Conservation (phyloP, 2,329 filamentous ascomycete species). For the Ceratocystis cubensis region DNA sequence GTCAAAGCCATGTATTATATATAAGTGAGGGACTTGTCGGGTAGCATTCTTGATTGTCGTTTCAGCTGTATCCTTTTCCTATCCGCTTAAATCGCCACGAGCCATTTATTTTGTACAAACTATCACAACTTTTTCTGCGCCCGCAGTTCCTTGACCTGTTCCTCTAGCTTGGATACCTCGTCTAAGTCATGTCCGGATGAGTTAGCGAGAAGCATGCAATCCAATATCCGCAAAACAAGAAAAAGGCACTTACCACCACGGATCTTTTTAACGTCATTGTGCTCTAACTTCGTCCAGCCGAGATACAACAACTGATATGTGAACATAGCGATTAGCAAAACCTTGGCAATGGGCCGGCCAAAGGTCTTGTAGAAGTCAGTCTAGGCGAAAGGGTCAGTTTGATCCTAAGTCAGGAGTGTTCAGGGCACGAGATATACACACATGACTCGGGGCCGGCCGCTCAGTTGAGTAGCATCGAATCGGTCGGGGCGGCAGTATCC, state of each 20-base stretch:
- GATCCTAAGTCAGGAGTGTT: background rate
- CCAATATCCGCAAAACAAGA: background rate
- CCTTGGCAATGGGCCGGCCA: conserved; percentile 59
- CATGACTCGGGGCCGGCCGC: conserved; percentile 17
- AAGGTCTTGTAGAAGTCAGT: conserved; percentile 63
- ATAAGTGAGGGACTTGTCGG: no score
- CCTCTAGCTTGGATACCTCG: conserved; percentile 6
- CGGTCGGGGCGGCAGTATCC: background rate
- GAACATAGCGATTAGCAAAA: conserved; percentile 60
- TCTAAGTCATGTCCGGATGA: background rate
- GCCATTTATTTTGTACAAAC: no score
- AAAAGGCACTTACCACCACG: conserved; percentile 14
- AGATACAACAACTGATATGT: conserved; percentile 70
- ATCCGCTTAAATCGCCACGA: no score
- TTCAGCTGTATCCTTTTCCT: no score
- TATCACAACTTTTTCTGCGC: conserved; percentile 13
- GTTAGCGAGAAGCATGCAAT: conserved; percentile 2
- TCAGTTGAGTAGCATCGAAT: conserved; percentile 16
- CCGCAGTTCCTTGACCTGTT: conserved; percentile 12
- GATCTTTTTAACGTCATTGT: conserved; percentile 42
- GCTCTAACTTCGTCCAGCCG: conserved; percentile 61
- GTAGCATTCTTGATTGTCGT: no score
- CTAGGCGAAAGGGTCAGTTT: conserved; percentile 28
- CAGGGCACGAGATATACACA: background rate
- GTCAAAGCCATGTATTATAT: no score